These are phyloP conservation scores for Caloboletus firmus DNA, from an alignment of 1,284 basidiomycete species.

Conservation along the genomic window DNA sequence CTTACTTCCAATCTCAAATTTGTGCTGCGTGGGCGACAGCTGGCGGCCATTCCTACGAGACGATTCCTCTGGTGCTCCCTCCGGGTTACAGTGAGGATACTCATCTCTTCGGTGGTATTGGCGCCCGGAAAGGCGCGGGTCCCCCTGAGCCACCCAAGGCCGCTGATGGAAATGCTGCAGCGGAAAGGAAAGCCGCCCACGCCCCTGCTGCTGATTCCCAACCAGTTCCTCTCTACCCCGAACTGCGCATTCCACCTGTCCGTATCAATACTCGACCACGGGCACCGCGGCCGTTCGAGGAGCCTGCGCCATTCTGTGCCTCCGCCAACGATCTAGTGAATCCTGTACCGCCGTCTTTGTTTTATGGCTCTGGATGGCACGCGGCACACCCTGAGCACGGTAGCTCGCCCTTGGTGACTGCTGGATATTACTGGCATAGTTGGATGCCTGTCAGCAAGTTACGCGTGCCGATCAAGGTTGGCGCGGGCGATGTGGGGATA, in stretches of 20 bases:
- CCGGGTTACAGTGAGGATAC: slow-evolving; percentile 41
- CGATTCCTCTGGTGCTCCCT: slow-evolving; percentile 46
- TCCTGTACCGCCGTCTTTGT: slow-evolving; percentile 85
- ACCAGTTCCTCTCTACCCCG: slow-evolving; percentile 36
- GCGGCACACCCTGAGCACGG: slow-evolving; percentile 65
- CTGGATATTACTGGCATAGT: slow-evolving; percentile 87
- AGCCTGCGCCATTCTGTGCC: slow-evolving; percentile 87
- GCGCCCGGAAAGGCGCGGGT: slow-evolving; percentile 58
- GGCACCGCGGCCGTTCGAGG: slow-evolving; percentile 62
- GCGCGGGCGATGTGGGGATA: slow-evolving; percentile 76
- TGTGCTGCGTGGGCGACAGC: slow-evolving; percentile 83
- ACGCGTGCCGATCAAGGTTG: slow-evolving; percentile 71
- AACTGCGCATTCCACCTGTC: slow-evolving; percentile 63
- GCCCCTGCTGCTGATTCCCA: slow-evolving; percentile 16
- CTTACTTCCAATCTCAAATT: slow-evolving; percentile 85
- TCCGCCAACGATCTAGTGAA: slow-evolving; percentile 94
- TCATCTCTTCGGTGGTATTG: slow-evolving; percentile 71
- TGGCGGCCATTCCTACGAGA: slow-evolving; percentile 63
- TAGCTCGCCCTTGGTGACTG: slow-evolving; percentile 46
- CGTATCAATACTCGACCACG: slow-evolving; percentile 74
- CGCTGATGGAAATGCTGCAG: slow-evolving; percentile 32
- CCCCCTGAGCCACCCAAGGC: slow-evolving; percentile 45
- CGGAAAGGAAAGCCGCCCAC: slow-evolving; percentile 27
- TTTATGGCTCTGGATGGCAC: slow-evolving; percentile 88
- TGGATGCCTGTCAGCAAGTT: slow-evolving; percentile 74